These are phyloP conservation scores for Adansonia rubrostipa DNA, from an alignment of 441 rosid species.

Conservation along the genomic window DNA sequence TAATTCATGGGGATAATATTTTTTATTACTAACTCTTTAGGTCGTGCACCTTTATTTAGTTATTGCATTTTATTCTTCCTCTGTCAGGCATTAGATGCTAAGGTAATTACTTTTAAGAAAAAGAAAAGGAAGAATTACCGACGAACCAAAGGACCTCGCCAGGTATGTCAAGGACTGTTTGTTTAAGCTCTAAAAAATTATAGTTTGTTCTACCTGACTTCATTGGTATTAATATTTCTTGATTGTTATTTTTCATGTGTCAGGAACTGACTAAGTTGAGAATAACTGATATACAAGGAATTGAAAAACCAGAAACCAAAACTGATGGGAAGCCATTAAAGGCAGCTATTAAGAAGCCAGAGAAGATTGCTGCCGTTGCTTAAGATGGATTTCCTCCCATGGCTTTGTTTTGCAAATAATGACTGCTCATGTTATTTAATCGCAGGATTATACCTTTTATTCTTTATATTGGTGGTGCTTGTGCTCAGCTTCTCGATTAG, in stretches of 20 bases:
- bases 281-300: slow-evolving; percentile 87
- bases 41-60: not conserved
- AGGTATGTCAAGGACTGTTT: slow-evolving; percentile 46
- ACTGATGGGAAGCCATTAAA: slow-evolving; percentile 45
- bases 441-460: not conserved
- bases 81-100: slow-evolving; percentile 84
- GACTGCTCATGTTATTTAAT: slow-evolving; percentile 18
- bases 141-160: slow-evolving; percentile 88
- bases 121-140: slow-evolving; percentile 92
- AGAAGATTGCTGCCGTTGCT: slow-evolving; percentile 57
- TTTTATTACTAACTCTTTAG: not conserved
- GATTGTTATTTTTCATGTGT: slow-evolving; percentile 21
- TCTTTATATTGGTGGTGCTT: not conserved
- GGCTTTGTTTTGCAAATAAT: slow-evolving; percentile 28
- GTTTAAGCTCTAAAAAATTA: not conserved
- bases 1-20: not conserved
- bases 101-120: slow-evolving; percentile 89
- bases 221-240: slow-evolving; percentile 12
- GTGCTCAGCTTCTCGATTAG: slow-evolving; percentile 9
- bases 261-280: slow-evolving; percentile 94
- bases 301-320: slow-evolving; percentile 60
- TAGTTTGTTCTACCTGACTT: not conserved
- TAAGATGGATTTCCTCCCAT: slow-evolving; percentile 33
- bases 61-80: slow-evolving; percentile 13
- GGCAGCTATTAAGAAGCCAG: slow-evolving; percentile 45